A percentile compares a stretch with the other conserved stretches of the same genome.
Conservation (phyloP, 805 yeast species). For the Myxozyma kluyveri region DNA sequence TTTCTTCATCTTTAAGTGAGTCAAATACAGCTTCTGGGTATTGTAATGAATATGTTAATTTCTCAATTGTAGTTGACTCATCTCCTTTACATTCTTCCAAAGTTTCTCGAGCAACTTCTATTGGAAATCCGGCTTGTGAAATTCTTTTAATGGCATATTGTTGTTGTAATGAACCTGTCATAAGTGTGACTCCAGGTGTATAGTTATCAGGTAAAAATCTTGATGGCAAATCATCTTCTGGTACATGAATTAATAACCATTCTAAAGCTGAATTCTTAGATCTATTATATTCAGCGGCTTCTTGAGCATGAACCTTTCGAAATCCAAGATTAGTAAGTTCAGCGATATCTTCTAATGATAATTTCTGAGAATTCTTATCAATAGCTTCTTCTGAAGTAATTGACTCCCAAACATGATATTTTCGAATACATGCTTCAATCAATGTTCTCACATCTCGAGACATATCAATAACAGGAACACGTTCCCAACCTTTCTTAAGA, state of each 20-base stretch:
- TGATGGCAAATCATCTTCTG: constrained; percentile 87
- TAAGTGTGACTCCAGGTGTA: constrained; percentile 35
- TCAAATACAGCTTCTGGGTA: constrained; percentile 8
- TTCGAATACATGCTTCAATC: constrained; percentile 58
- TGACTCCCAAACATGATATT: constrained; percentile 35
- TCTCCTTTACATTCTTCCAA: constrained; percentile 42
- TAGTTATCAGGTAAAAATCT: constrained; percentile 37
- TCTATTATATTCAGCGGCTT: constrained; percentile 58
- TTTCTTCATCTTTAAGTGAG: constrained; percentile 31
- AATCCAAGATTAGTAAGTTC: constrained; percentile 59
- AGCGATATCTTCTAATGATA: constrained; percentile 26
- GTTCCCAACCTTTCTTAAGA: constrained; percentile 61
- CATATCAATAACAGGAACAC: constrained; percentile 66
- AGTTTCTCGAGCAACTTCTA: constrained; percentile 56
- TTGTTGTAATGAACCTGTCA: constrained; percentile 47
- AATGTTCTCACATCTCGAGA: constrained; percentile 58
- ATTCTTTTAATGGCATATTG: constrained; percentile 61
- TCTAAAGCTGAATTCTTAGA: constrained; percentile 52
- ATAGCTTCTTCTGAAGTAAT: background rate
- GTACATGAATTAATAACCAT: constrained; percentile 83
- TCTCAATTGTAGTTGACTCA: constrained; percentile 18
- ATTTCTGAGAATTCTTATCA: background rate
- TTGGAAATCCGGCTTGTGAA: constrained; percentile 65
- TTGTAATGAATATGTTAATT: constrained; percentile 15
- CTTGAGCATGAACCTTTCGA: constrained; percentile 63